Conservation (phyloP, 257 asterid genomes). For the Nicotiana otophora region DNA sequence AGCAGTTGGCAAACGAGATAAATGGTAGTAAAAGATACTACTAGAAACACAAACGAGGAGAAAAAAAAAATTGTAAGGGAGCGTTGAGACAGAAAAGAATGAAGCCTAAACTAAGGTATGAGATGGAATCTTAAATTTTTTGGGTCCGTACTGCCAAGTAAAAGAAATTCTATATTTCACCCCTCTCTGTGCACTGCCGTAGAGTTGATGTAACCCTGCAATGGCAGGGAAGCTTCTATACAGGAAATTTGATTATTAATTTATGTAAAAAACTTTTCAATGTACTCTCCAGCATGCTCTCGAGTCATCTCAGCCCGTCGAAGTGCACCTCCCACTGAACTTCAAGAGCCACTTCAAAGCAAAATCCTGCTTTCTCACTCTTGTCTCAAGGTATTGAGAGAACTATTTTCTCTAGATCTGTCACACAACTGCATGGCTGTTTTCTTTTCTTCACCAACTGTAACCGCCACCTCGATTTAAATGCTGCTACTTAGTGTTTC, state of each 20-base stretch:
- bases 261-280: slow-evolving; percentile 12
- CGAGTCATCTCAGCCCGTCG: background rate
- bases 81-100: background rate
- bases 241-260: slow-evolving; percentile 43
- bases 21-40: background rate
- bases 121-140: background rate
- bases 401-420: slow-evolving; percentile 17
- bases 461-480: slow-evolving; percentile 24
- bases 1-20: background rate
- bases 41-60: background rate
- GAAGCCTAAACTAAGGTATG: background rate
- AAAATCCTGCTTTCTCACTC: slow-evolving; percentile 23
- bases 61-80: background rate
- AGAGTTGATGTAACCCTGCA: slow-evolving; percentile 33
- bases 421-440: slow-evolving; percentile 19
- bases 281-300: slow-evolving; percentile 13
- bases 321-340: slow-evolving; percentile 17
- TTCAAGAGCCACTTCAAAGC: slow-evolving; percentile 25
- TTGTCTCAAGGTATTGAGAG: slow-evolving; percentile 20
- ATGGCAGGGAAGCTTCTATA: slow-evolving; percentile 55
- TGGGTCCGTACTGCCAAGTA: slow-evolving; percentile 14
- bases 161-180: slow-evolving; percentile 38
- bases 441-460: slow-evolving; percentile 16
- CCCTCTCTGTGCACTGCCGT: slow-evolving; percentile 36
- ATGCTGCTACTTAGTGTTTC: slow-evolving; percentile 32